Evolutionary conservation across 108 stramenopile species (phyloP), one percentile per base, ranked within the genome.

Genomic region (Skeletonema marinoi): DNA sequence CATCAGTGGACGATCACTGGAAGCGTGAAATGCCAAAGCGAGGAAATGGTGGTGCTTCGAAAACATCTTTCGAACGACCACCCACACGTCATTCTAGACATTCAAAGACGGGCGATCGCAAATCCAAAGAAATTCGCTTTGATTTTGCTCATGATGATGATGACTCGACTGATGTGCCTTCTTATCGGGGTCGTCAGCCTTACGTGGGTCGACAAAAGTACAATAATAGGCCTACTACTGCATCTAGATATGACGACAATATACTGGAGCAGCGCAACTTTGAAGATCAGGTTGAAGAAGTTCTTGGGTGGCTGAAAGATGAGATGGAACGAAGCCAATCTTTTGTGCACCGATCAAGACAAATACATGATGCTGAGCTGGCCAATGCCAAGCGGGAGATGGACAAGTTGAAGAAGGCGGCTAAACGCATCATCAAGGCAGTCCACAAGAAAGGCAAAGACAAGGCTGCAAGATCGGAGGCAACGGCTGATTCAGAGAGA

Each of bases 271-370:
- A 74, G 48, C 74, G 50, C 63, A 81, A 81, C 63, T 65, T 66
- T 13, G 63, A 75, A 65, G 70, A 46, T 21, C 70, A 75, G 38
- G 70, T 72, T 54, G 70, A 82, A 56, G 75, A 82, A 72, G 71
- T 82, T 42, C 75, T 82, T 48, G 46, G 70, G 25, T 82, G 81
- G 81, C 71, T 82, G 19, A 76, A 68, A 25, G 81, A 82, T 46
- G 81, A 82, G 70, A 82, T 82, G 65, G 48, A 73, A 71, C 65
- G 81, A 42, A 82, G 75, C 65, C 81, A 82, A 66, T 66, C 70
- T 14, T 66, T 82, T 46, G 46, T 82, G 29, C 64, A 58, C 31
- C 54, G 81, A 17, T 82, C 81, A 38, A 75, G 71, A n/a, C 70
- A 76, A 36, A 31, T 76, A 51, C 81, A 82, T 48, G 65, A 72